A percentile compares a stretch with the other conserved stretches of the same genome.
Evolutionary conservation across 2,329 filamentous ascomycete genomes (phyloP).

Genomic region (Aspergillus costaricaensis): DNA sequence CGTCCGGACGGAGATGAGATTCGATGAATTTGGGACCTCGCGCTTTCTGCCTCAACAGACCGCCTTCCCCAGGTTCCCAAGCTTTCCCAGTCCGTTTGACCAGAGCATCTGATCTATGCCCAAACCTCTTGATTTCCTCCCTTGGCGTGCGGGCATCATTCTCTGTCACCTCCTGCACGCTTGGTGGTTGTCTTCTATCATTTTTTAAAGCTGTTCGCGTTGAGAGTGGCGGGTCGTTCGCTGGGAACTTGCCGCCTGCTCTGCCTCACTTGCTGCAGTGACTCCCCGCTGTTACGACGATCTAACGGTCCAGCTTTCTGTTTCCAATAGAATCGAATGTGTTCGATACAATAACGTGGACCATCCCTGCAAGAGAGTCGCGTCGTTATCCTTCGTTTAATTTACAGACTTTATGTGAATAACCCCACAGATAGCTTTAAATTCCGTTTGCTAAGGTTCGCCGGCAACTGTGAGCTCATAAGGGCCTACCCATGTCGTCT

Average conservation of each 20-base stretch:
- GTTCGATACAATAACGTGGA: constrained; percentile 5
- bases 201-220: not conserved
- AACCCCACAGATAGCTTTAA: not conserved
- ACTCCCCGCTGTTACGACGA: constrained; percentile 14
- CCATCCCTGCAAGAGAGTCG: not conserved
- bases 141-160: not conserved
- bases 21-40: constrained; percentile 30
- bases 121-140: not conserved
- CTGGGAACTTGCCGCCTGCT: not conserved
- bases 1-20: constrained; percentile 22
- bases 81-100: constrained; percentile 12
- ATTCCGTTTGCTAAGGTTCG: constrained; percentile 12
- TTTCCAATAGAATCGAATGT: constrained; percentile 11
- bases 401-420: constrained; percentile 15
- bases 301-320: not conserved
- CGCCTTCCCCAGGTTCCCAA: constrained; percentile 22
- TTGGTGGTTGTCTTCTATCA: not conserved
- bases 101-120: constrained; percentile 7
- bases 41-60: constrained; percentile 29
- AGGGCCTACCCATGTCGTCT: constrained; percentile 33
- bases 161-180: not conserved
- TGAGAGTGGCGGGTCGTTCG: constrained; percentile 6
- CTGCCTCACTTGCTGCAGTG: not conserved
- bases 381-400: not conserved
- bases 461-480: constrained; percentile 16